Evolutionary conservation across 768 basidiomycete genomes (phyloP).

Genomic region (Rhizopogon rudus): DNA sequence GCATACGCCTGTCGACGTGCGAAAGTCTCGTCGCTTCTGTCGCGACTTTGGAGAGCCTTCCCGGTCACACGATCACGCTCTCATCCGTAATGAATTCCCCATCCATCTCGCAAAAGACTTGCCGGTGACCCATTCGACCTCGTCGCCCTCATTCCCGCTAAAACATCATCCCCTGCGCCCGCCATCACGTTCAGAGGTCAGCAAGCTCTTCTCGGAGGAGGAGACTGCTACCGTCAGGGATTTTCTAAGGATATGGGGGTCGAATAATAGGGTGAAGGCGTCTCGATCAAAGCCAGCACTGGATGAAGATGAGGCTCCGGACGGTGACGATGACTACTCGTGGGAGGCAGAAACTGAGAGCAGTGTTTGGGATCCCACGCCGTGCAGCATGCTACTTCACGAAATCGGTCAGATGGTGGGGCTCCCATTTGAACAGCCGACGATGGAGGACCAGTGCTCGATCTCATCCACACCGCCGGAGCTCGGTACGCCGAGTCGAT

Average conservation of each 20-base stretch:
- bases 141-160: not conserved
- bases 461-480: not conserved
- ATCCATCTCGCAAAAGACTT: not conserved
- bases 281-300: constrained; percentile 6
- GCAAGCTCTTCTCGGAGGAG: constrained; percentile 5
- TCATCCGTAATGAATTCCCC: not conserved
- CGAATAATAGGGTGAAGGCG: constrained; percentile 6
- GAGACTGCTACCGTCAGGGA: constrained; percentile 11
- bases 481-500: not conserved
- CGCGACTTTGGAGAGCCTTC: constrained; percentile 2
- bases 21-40: constrained; percentile 8
- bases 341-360: constrained; percentile 10
- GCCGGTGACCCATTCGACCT: not conserved
- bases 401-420: constrained; percentile 29
- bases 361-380: constrained; percentile 9
- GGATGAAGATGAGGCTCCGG: not conserved
- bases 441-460: not conserved
- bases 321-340: constrained; percentile 7
- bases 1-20: not conserved
- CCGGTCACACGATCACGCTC: too few relatives aligned
- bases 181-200: not conserved
- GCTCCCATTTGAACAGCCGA: constrained; percentile 5
- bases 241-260: constrained; percentile 11
- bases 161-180: not conserved
- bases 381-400: constrained; percentile 24